Evolutionary conservation across 2,329 filamentous ascomycete genomes (phyloP), one percentile per base, ranked within the genome.

Genomic region (Curvularia lunata): DNA sequence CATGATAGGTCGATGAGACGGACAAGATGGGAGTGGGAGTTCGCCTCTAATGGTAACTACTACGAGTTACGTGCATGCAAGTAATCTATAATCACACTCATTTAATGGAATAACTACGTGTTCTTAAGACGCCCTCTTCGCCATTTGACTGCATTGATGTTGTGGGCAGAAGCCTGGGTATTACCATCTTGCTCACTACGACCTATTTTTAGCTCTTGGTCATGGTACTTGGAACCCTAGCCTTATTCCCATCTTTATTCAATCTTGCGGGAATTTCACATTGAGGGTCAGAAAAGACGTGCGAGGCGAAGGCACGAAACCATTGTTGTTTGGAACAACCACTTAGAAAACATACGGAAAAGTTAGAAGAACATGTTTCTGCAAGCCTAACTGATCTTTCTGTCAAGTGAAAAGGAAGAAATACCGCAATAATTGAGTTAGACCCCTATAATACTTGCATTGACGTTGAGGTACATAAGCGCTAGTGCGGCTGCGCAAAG

Each of bases 31-130:
- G 52, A 45, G 10, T 9, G 38, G 28, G 13, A 30, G 18, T 3
- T 23, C 30, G 30, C 18, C 34, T 40, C 43, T 42, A 30, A 38
- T 32, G 28, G 13, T 52, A 27, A 52, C 34, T 21, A 16, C 34
- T 28, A 47, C 32, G 54, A 41, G 41, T 32, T 41, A 47, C 34
- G 19, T 19, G 19, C 41, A 37, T 27, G 1, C 25, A 52, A 40
- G 38, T 52, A 52, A 52, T 46, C 19, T 21, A 25, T 47, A 52
- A 56, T 47, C 6, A 42, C 21, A 42, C 23, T 42, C 21, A 13
- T 42, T 42, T 5, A 42, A 42, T 23, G 19, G 12, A 5, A 34
- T 16, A 34, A 12, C 32, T 5, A 13, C 4, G 32, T 34, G 4
- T 34, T 34, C 1, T 34, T 16, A 5, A 34, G 12, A 16, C 4